Evolutionary conservation across 2,329 filamentous ascomycete species (phyloP), one percentile per base, ranked within the genome.

Genomic region (Nigrograna mackinnonii): DNA sequence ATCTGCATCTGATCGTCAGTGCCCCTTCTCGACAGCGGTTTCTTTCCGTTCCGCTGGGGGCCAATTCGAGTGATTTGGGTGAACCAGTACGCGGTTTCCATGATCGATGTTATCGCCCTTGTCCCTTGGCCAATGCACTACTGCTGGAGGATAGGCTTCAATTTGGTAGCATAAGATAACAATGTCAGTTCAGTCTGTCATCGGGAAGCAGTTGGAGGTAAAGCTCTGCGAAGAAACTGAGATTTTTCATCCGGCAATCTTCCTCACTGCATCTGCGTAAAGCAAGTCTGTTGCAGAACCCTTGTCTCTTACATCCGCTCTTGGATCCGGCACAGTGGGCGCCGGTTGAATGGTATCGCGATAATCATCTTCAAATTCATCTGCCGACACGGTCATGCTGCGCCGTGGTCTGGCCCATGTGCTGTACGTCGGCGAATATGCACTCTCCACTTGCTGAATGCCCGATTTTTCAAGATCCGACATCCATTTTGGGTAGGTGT

Each of bases 211-310:
- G n/a, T n/a, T n/a, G n/a, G n/a, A n/a, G n/a, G n/a, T n/a, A n/a
- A n/a, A n/a, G n/a, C n/a, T n/a, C n/a, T n/a, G n/a, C n/a, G n/a
- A n/a, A n/a, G n/a, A n/a, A n/a, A n/a, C n/a, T n/a, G n/a, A n/a
- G n/a, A n/a, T n/a, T n/a, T 28, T 9, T 39, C 37, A 39, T 13
- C 37, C 47, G 16, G 50, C 48, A 12, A 55, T 49, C 39, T 31
- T 41, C 13, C 48, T 26, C 4, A 52, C 36, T 2, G 44, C 48
- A 39, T 55, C 48, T 2, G 52, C 52, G 35, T 55, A 55, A 3
- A 55, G 37, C 9, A 55, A 26, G 36, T 55, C 52, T 17, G 50
- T 52, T n/a, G 50, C 48, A 16, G 52, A 55, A 4, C 52, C 50
- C 30, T 43, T 46, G 14, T 52, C 52, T n/a, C 50, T 16, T 9